phyloP scores from a whole-genome alignment of 164 flowering plant genomes.

The Buxus sempervirens region DNA sequence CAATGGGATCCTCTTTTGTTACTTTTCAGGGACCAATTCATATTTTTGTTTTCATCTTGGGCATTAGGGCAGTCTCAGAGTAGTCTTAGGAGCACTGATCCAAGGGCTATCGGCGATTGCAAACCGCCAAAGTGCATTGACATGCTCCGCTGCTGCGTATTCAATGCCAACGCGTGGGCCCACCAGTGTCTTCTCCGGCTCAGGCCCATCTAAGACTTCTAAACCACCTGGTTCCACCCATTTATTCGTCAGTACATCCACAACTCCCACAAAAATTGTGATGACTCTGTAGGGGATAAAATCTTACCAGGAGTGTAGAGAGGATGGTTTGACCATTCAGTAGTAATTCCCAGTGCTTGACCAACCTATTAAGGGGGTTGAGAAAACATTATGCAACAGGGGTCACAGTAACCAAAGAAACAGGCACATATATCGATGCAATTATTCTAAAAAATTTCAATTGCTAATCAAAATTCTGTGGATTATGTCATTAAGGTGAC shows the following conservation, averaged over 20 bases:
- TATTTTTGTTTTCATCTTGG: too few species aligned
- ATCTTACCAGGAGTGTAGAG: conserved; percentile 66
- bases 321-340: conserved; percentile 88
- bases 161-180: conserved; percentile 99
- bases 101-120: conserved; percentile 85
- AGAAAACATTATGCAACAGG: background rate
- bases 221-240: conserved; percentile 61
- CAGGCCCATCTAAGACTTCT: conserved; percentile 91
- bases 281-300: background rate
- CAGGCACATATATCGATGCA: background rate
- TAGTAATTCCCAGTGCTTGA: conserved; percentile 89
- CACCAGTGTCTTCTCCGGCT: conserved; percentile 62
- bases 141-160: conserved; percentile 86
- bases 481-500: background rate
- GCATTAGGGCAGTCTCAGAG: conserved; percentile 46
- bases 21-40: background rate
- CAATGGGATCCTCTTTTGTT: background rate
- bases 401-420: background rate
- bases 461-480: background rate
- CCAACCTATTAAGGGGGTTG: conserved; percentile 50
- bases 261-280: background rate
- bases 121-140: conserved; percentile 87
- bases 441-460: too few species aligned
- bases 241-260: background rate
- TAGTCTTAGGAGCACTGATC: conserved; percentile 95